Conservation (phyloP, 2,329 filamentous ascomycete species). For the Fusarium stilboides region DNA sequence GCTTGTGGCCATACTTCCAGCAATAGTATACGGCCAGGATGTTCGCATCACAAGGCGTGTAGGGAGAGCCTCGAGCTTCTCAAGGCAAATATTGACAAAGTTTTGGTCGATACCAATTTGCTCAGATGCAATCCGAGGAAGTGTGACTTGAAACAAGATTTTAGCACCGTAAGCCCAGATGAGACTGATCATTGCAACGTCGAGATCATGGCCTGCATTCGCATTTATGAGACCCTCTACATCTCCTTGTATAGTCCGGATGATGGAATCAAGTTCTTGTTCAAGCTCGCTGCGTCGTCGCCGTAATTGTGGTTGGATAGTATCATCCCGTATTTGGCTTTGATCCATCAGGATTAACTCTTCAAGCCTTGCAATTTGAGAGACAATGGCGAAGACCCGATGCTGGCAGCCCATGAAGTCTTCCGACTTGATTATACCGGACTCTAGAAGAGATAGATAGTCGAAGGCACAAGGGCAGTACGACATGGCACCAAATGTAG, state of each 20-base stretch:
- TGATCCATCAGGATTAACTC: background rate
- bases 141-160: background rate
- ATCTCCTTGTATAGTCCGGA: background rate
- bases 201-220: background rate
- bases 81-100: background rate
- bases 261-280: background rate
- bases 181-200: background rate
- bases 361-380: background rate
- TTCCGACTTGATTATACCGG: background rate
- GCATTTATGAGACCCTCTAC: background rate
- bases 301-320: background rate
- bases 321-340: background rate
- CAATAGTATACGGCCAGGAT: constrained; percentile 8
- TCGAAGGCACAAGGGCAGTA: constrained; percentile 4
- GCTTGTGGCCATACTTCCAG: background rate
- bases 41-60: background rate
- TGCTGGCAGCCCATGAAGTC: background rate
- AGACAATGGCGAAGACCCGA: constrained; percentile 1
- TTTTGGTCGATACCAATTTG: background rate
- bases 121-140: too few relatives aligned
- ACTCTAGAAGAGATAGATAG: background rate
- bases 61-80: background rate
- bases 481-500: background rate
- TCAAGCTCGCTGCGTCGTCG: background rate
- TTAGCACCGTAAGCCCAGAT: constrained; percentile 1